These are phyloP conservation scores for Colletotrichum filicis DNA, from an alignment of 2,329 filamentous ascomycete genomes.

Conservation along the genomic window DNA sequence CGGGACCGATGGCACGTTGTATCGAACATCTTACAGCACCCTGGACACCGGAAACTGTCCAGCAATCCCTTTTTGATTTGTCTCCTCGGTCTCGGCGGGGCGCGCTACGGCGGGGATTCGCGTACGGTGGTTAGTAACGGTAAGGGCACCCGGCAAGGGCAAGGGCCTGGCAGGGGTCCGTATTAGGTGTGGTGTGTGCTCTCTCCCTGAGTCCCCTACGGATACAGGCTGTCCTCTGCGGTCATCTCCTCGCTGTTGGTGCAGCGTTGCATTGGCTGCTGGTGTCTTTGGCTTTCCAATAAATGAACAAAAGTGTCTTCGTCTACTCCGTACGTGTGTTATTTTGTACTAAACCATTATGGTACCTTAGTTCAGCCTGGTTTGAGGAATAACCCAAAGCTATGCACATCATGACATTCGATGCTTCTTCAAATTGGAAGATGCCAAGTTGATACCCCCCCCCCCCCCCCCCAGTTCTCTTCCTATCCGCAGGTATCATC, in stretches of 20 bases:
- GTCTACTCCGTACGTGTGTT: no score
- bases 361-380: not conserved
- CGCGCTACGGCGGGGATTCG: not conserved
- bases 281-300: not conserved
- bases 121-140: not conserved
- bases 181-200: not conserved
- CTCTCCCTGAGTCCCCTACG: no score
- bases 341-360: not conserved
- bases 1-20: not conserved
- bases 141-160: not conserved
- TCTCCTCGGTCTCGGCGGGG: constrained; percentile 9
- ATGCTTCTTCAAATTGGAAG: not conserved
- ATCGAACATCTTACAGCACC: not conserved
- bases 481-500: not conserved
- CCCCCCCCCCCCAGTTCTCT: no score
- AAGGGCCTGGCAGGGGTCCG: not conserved
- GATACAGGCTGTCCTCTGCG: not conserved
- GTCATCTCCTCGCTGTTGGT: not conserved
- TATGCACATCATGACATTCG: not conserved
- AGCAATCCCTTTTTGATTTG: not conserved
- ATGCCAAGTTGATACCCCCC: not conserved
- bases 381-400: not conserved
- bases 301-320: not conserved
- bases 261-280: not conserved
- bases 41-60: not conserved